phyloP scores from a whole-genome alignment of 139 green algal species.

The Penium margaritaceum region DNA sequence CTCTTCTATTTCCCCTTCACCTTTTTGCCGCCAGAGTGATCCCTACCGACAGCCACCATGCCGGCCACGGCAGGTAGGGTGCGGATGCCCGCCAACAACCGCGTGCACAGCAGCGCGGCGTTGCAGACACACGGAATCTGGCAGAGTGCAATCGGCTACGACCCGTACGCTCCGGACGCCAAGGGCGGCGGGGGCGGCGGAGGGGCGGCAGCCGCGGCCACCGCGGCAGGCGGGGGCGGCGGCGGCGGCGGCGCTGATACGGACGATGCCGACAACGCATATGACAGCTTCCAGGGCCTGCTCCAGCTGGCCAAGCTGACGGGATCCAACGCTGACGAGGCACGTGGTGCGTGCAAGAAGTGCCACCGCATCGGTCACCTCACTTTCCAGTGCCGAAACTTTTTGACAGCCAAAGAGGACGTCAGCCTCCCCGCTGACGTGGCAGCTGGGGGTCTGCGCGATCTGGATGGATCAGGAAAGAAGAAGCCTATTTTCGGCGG shows the following conservation, averaged over 20 bases:
- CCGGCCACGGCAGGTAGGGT: conserved; percentile 42
- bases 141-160: conserved; percentile 43
- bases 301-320: conserved; percentile 41
- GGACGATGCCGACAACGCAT: conserved; percentile 31
- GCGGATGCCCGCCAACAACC: conserved; percentile 46
- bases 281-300: conserved; percentile 43
- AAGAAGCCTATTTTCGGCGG: conserved; percentile 28
- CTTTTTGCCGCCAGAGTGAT: too few species aligned
- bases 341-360: conserved; percentile 44
- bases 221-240: not conserved
- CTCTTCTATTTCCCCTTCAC: too few species aligned
- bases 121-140: conserved; percentile 46
- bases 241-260: too few species aligned
- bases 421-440: not conserved
- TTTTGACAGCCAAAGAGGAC: conserved; percentile 41
- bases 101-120: conserved; percentile 41
- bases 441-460: not conserved
- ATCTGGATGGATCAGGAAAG: not conserved
- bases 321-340: conserved; percentile 33
- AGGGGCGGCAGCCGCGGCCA: not conserved
- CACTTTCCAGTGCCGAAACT: conserved; percentile 49
- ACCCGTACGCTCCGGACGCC: conserved; percentile 43
- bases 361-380: conserved; percentile 42
- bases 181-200: conserved; percentile 11
- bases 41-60: too few species aligned